Conservation (phyloP, 1,284 basidiomycete species). For the Vanrija sp. region DNA sequence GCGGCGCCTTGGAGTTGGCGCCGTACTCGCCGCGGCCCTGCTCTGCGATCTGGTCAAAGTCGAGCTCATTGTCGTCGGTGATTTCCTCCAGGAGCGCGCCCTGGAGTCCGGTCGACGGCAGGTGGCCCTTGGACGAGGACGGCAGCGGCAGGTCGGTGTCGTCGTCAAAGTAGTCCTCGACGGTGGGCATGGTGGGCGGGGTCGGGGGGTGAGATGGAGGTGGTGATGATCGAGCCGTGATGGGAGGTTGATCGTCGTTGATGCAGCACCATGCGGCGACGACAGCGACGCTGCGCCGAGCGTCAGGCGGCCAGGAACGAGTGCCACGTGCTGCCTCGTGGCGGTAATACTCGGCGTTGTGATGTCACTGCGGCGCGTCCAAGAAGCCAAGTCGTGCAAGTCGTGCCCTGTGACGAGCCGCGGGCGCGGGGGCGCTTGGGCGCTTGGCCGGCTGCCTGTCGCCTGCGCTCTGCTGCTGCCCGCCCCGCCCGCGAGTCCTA, state of each 20-base stretch:
- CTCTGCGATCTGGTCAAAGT: slow-evolving; percentile 51
- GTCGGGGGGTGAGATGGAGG: neutral
- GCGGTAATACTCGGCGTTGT: slow-evolving; percentile 11
- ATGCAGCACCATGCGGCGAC: too few relatives aligned
- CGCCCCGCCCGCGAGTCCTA: too few relatives aligned
- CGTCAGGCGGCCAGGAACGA: too few relatives aligned
- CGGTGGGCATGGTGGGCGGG: slow-evolving; percentile 40
- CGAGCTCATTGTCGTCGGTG: slow-evolving; percentile 43
- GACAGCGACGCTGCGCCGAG: too few relatives aligned
- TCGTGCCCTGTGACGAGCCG: too few relatives aligned
- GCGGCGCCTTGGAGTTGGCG: slow-evolving; percentile 31
- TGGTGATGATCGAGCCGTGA: neutral
- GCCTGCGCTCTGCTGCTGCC: too few relatives aligned
- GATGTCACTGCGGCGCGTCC: neutral
- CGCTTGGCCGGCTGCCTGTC: too few relatives aligned
- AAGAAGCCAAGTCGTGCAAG: too few relatives aligned
- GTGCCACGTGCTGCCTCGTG: neutral
- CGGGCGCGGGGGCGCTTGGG: too few relatives aligned
- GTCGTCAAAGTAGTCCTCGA: slow-evolving; percentile 67
- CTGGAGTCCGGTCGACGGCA: slow-evolving; percentile 62
- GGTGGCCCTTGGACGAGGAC: slow-evolving; percentile 53
- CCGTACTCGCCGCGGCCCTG: slow-evolving; percentile 49
- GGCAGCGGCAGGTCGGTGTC: slow-evolving; percentile 67
- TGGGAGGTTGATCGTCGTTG: too few relatives aligned
- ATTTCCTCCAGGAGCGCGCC: slow-evolving; percentile 77